Base-by-base conservation (phyloP, 805 yeast genomes). In the Lipomyces lipofer region DNA sequence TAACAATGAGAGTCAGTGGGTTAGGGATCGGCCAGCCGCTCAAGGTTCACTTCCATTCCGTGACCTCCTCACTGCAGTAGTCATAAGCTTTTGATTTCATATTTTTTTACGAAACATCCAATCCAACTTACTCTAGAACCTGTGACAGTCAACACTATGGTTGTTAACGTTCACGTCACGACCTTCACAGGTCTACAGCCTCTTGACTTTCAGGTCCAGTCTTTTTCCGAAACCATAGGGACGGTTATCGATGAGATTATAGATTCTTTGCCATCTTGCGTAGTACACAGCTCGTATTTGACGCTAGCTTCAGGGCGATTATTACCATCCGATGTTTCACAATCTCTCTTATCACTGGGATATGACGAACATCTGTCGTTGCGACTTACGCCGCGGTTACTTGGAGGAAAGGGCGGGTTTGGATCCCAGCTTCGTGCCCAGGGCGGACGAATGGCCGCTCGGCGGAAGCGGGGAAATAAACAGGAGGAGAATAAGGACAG, bases 381-480 rank as follows among this genome's bases (percentile, higher is more conserved):
- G 33, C 55, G 52, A 4, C 1, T 56, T 10, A 51, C 40, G 21
- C 43, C 39, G 13, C 48, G 60, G 4, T n/a, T 58, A 19, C 35
- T 43, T 33, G 81, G 82, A 6, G 82, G 82, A n/a, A 78, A 78
- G 65, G 82, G 82, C 21, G 82, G 80, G 2, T 74, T 77, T 62
- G 81, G 80, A 1, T 66, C 73, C 15, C 64, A 71, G 59, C 63
- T 78, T 48, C 70, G 73, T 35, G 73, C 73, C 3, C 73, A 71
- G 49, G 79, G 76, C 2, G 73, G 72, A 1, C 62, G 67, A 24
- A 71, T 72, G 74, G 62, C 69, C 13, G 67, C 70, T 29, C 51
- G 54, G 48, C 42, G 55, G 28, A 62, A 62, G 42, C 51, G 58
- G 9, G 60, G 58, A 13, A 66, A 54, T 47, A 63, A 64, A 12